phyloP scores from a whole-genome alignment of 2,329 filamentous ascomycete genomes.

The Phaeosphaeriaceae sp. region DNA sequence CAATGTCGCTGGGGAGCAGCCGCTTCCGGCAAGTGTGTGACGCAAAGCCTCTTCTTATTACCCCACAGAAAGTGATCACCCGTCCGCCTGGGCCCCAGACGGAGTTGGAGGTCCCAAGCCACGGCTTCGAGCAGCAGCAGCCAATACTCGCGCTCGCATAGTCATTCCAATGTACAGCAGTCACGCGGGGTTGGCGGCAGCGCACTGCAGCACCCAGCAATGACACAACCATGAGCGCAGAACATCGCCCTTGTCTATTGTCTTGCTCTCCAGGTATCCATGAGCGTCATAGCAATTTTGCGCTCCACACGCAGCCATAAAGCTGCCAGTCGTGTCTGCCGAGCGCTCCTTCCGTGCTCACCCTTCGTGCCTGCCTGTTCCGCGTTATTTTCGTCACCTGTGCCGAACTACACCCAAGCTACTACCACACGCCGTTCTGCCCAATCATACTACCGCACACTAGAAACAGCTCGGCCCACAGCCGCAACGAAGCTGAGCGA shows the following conservation, averaged over 20 bases:
- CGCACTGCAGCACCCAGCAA: conserved; percentile 1
- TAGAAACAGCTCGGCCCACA: conserved; percentile 32
- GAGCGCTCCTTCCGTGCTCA: conserved; percentile 27
- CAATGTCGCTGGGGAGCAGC: conserved; percentile 26
- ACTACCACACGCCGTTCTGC: conserved; percentile 14
- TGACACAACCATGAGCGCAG: conserved; percentile 19
- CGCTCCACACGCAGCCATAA: conserved; percentile 11
- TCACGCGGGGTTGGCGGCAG: conserved; percentile 15
- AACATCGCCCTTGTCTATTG: not conserved
- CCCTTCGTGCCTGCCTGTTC: conserved; percentile 25
- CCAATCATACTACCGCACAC: conserved; percentile 34
- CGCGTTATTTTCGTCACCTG: conserved; percentile 39
- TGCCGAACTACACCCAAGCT: conserved; percentile 28
- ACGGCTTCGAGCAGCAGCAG: not conserved
- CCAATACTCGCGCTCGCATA: conserved; percentile 17
- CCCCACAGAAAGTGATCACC: conserved; percentile 12
- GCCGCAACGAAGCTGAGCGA: conserved; percentile 27
- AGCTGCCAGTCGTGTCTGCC: conserved; percentile 22
- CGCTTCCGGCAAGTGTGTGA: conserved; percentile 26
- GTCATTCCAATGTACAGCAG: conserved; percentile 6
- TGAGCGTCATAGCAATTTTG: conserved; percentile 11
- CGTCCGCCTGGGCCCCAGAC: conserved; percentile 8
- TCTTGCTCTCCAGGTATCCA: conserved; percentile 1
- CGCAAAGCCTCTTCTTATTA: conserved; percentile 19
- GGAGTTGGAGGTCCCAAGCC: not conserved